These are phyloP conservation scores for Letharia columbiana DNA, from an alignment of 495 filamentous ascomycete genomes.

Conservation along the genomic window DNA sequence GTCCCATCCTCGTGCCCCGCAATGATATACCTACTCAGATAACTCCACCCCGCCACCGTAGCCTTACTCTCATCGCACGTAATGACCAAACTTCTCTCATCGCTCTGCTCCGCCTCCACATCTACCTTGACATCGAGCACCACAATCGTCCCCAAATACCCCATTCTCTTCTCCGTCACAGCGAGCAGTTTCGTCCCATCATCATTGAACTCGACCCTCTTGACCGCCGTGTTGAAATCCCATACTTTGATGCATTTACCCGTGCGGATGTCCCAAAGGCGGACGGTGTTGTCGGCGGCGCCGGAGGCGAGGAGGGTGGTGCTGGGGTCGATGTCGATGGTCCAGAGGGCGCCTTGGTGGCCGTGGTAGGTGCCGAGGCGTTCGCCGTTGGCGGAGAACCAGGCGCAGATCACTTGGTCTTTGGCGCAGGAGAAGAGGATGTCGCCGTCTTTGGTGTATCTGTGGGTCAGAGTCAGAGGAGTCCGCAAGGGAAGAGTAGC, in stretches of 20 bases:
- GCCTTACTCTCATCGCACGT: constrained; percentile 91
- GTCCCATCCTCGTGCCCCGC: constrained; percentile 94
- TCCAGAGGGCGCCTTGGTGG: constrained; percentile 97
- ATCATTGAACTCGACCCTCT: constrained; percentile 90
- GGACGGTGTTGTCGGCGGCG: constrained; percentile 95
- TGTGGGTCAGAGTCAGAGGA: constrained; percentile 27
- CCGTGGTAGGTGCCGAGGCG: constrained; percentile 91
- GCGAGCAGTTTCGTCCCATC: constrained; percentile 83
- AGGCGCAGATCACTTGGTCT: constrained; percentile 92
- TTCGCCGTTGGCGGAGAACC: constrained; percentile 92
- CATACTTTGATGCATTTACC: constrained; percentile 90
- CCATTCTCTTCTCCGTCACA: constrained; percentile 97
- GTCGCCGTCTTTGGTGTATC: constrained; percentile 93
- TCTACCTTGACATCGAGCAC: constrained; percentile 80
- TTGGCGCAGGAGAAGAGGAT: constrained; percentile 95
- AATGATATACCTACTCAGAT: constrained; percentile 85
- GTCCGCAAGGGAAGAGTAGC: background rate
- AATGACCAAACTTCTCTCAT: constrained; percentile 73
- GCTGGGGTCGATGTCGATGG: constrained; percentile 92
- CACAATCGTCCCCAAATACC: constrained; percentile 83
- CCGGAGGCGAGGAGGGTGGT: constrained; percentile 88
- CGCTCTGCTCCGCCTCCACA: constrained; percentile 68
- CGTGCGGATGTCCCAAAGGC: constrained; percentile 91
- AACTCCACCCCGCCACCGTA: constrained; percentile 94
- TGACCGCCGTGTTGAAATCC: constrained; percentile 93